phyloP scores from a whole-genome alignment of 1,284 basidiomycete genomes.

The Sporisorium exsertum region DNA sequence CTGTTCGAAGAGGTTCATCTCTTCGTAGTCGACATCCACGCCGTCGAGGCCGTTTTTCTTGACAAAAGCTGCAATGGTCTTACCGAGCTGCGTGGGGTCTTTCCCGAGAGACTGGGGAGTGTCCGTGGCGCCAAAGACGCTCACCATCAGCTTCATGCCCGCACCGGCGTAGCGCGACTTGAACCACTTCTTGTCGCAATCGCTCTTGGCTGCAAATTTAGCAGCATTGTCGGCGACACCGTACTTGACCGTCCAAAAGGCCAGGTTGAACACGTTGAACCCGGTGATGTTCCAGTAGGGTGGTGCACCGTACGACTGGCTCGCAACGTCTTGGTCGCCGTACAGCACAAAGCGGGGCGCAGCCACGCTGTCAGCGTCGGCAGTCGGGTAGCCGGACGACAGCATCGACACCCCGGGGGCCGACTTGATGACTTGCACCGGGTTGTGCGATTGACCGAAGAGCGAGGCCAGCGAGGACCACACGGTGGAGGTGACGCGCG shows the following conservation, averaged over 20 bases:
- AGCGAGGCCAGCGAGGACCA: slow-evolving; percentile 35
- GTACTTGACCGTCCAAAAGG: slow-evolving; percentile 71
- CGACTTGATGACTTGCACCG: slow-evolving; percentile 31
- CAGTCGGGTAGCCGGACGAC: slow-evolving; percentile 44
- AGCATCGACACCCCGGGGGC: slow-evolving; percentile 36
- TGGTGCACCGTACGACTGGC: slow-evolving; percentile 45
- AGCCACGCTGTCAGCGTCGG: slow-evolving; percentile 37
- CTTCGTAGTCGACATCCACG: slow-evolving; percentile 76
- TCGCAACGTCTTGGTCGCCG: slow-evolving; percentile 40
- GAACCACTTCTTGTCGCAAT: slow-evolving; percentile 53
- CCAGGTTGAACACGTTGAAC: slow-evolving; percentile 71
- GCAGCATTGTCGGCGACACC: slow-evolving; percentile 68
- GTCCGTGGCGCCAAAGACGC: slow-evolving; percentile 72
- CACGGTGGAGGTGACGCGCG: slow-evolving; percentile 29
- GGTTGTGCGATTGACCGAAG: slow-evolving; percentile 27
- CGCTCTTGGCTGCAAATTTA: slow-evolving; percentile 49
- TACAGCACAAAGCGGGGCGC: slow-evolving; percentile 48
- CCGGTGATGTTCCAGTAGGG: slow-evolving; percentile 49
- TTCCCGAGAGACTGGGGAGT: slow-evolving; percentile 71
- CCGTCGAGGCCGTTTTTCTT: slow-evolving; percentile 74
- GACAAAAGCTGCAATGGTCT: slow-evolving; percentile 68
- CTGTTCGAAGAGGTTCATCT: slow-evolving; percentile 65
- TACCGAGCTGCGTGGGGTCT: slow-evolving; percentile 34
- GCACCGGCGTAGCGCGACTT: slow-evolving; percentile 70
- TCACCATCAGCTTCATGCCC: slow-evolving; percentile 70